These are phyloP conservation scores for Leccinum pellstonianum DNA, from an alignment of 768 basidiomycete genomes.

Conservation along the genomic window DNA sequence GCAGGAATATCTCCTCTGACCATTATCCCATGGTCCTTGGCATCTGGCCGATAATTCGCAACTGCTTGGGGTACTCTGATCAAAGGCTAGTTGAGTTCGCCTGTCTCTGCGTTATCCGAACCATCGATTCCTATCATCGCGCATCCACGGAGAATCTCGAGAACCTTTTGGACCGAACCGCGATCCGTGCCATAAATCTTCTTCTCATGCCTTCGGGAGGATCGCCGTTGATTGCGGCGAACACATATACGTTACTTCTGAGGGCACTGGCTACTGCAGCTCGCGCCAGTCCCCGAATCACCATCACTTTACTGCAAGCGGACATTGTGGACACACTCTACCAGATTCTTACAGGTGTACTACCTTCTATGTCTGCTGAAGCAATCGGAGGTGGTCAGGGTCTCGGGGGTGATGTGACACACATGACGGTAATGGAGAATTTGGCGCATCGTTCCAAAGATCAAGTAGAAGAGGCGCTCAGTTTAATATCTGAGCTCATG, in stretches of 20 bases:
- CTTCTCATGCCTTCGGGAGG: slow-evolving; percentile 84
- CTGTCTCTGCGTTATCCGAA: slow-evolving; percentile 90
- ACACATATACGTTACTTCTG: slow-evolving; percentile 86
- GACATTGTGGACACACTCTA: slow-evolving; percentile 91
- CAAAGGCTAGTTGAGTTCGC: slow-evolving; percentile 98
- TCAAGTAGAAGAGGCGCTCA: slow-evolving; percentile 91
- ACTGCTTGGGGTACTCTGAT: slow-evolving; percentile 88
- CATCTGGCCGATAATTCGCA: slow-evolving; percentile 91
- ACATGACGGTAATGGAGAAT: slow-evolving; percentile 98
- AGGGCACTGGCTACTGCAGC: slow-evolving; percentile 87
- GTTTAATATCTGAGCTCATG: slow-evolving; percentile 85
- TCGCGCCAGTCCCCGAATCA: slow-evolving; percentile 83
- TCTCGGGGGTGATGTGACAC: slow-evolving; percentile 83
- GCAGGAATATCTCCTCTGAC: slow-evolving; percentile 86
- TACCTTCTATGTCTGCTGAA: slow-evolving; percentile 62
- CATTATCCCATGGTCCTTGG: slow-evolving; percentile 86
- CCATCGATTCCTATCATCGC: slow-evolving; percentile 89
- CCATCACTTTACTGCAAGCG: slow-evolving; percentile 83
- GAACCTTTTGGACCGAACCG: slow-evolving; percentile 72
- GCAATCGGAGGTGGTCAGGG: slow-evolving; percentile 67
- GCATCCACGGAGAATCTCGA: slow-evolving; percentile 85
- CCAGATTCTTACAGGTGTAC: slow-evolving; percentile 92
- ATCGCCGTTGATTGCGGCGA: slow-evolving; percentile 79
- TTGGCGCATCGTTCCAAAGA: slow-evolving; percentile 95
- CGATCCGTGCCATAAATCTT: slow-evolving; percentile 80